Conservation (phyloP, 345 rosid genomes). For the Erucastrum elatum region DNA sequence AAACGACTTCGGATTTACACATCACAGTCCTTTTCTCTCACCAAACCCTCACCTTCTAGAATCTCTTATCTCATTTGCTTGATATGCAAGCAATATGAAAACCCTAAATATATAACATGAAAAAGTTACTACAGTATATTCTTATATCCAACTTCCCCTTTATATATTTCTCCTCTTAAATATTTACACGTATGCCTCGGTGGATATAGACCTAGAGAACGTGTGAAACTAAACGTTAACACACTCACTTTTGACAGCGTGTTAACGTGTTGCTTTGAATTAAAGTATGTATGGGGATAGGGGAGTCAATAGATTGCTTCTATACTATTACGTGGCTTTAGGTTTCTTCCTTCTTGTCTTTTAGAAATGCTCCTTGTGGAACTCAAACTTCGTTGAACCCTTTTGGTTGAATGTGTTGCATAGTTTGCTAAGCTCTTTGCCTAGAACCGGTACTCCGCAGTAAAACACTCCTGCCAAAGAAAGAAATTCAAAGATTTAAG, state of each 20-base stretch:
- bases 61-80: conserved; percentile 17
- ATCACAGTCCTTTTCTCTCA: conserved; percentile 22
- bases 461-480: conserved; percentile 83
- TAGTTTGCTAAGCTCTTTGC: conserved; percentile 85
- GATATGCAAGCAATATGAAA: conserved; percentile 17
- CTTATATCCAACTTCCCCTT: conserved; percentile 15
- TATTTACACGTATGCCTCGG: conserved; percentile 41
- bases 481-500: not conserved
- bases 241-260: conserved; percentile 43
- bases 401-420: conserved; percentile 92
- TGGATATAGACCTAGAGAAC: conserved; percentile 26
- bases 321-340: conserved; percentile 27
- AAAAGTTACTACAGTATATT: conserved; percentile 2
- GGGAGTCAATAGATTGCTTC: not conserved
- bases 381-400: conserved; percentile 90
- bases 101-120: not conserved
- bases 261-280: conserved; percentile 23
- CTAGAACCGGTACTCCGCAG: conserved; percentile 95
- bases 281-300: not conserved
- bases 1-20: conserved; percentile 24
- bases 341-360: conserved; percentile 25
- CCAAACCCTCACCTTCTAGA: conserved; percentile 25
- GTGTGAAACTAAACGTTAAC: conserved; percentile 33
- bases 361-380: conserved; percentile 95
- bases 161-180: not conserved